Evolutionary conservation across 805 yeast genomes (phyloP).

Genomic region (Candida arabinofermentans): DNA sequence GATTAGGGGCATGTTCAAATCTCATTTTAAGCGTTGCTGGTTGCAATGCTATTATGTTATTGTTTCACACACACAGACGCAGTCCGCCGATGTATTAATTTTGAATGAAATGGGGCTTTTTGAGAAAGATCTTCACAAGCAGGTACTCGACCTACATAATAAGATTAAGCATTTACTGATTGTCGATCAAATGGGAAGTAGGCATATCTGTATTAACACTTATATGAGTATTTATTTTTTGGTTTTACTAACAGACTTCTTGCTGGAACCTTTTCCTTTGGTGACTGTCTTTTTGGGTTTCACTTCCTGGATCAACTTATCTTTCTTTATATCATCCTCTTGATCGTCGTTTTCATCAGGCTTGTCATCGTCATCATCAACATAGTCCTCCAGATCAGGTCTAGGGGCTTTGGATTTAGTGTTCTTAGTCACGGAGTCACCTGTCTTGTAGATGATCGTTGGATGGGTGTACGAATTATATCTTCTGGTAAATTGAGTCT

Average conservation of each 20-base stretch:
- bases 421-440: conserved; percentile 48
- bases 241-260: neutral
- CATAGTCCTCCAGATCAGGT: conserved; percentile 71
- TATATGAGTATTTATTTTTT: neutral
- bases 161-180: too few relatives aligned
- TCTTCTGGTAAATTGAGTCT: conserved; percentile 80
- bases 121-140: too few relatives aligned
- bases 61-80: too few relatives aligned
- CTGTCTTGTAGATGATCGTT: conserved; percentile 74
- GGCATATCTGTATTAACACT: too few relatives aligned
- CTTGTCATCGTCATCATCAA: conserved; percentile 49
- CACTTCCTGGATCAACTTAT: conserved; percentile 57
- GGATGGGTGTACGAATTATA: conserved; percentile 82
- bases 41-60: too few relatives aligned
- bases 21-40: too few relatives aligned
- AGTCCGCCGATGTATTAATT: too few relatives aligned
- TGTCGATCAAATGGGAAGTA: too few relatives aligned
- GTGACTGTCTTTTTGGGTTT: conserved; percentile 15
- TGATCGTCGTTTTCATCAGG: conserved; percentile 39
- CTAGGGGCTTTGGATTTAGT: conserved; percentile 22
- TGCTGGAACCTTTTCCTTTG: conserved; percentile 3
- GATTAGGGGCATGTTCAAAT: too few relatives aligned
- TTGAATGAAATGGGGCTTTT: too few relatives aligned
- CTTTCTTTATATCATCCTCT: conserved; percentile 49
- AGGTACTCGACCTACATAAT: too few relatives aligned